phyloP scores from a whole-genome alignment of 1,284 basidiomycete species.

The Somion occarium region DNA sequence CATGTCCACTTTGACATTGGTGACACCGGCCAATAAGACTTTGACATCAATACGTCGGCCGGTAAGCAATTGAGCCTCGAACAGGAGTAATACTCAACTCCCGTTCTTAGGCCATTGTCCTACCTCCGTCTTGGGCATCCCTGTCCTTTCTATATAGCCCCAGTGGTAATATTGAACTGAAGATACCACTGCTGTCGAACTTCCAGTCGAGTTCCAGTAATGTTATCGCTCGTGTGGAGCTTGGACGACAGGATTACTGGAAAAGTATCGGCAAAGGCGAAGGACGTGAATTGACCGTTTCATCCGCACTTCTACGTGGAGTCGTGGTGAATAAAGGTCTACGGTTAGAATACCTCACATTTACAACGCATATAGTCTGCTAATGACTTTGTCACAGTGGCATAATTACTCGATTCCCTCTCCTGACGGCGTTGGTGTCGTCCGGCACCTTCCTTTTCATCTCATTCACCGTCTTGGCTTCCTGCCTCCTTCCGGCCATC shows the following conservation, averaged over 20 bases:
- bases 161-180: constrained; percentile 38
- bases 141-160: constrained; percentile 34
- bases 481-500: constrained; percentile 35
- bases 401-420: constrained; percentile 63
- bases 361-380: background rate
- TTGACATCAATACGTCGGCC: constrained; percentile 54
- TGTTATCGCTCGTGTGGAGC: constrained; percentile 50
- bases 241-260: constrained; percentile 71
- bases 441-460: constrained; percentile 47
- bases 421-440: constrained; percentile 43
- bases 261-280: constrained; percentile 57
- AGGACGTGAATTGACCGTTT: constrained; percentile 65
- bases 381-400: constrained; percentile 40
- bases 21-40: constrained; percentile 54
- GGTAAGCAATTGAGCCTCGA: constrained; percentile 37
- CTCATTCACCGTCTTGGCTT: constrained; percentile 42
- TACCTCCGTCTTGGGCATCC: constrained; percentile 39
- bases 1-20: constrained; percentile 62
- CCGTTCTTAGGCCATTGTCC: constrained; percentile 48
- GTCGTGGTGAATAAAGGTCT: constrained; percentile 58
- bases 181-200: constrained; percentile 49
- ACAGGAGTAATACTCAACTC: background rate
- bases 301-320: constrained; percentile 55
- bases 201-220: constrained; percentile 44
- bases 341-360: constrained; percentile 39